These are phyloP conservation scores for Mycena galericulata DNA, from an alignment of 768 basidiomycete genomes.

Conservation along the genomic window DNA sequence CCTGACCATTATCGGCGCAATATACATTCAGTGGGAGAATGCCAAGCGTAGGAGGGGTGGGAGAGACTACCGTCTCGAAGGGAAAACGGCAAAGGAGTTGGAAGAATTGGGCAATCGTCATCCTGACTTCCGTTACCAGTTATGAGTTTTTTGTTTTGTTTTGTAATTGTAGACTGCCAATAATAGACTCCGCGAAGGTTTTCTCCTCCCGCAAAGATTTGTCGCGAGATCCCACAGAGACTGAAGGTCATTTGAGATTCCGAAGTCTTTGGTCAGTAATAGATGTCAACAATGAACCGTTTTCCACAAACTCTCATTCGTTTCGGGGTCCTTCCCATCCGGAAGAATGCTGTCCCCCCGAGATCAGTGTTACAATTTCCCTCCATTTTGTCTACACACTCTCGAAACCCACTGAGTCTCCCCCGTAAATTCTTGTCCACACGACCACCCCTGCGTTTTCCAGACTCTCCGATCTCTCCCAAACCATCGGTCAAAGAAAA, in stretches of 20 bases:
- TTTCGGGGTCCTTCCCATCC: neutral
- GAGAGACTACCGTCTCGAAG: constrained; percentile 54
- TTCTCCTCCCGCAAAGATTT: too few relatives aligned
- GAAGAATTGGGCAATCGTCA: constrained; percentile 58
- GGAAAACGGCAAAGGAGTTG: constrained; percentile 51
- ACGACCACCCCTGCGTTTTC: constrained; percentile 22
- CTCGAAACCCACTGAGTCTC: neutral
- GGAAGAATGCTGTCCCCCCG: constrained; percentile 2
- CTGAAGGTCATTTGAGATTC: too few relatives aligned
- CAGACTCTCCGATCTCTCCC: constrained; percentile 32
- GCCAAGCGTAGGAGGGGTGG: constrained; percentile 55
- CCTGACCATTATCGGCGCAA: constrained; percentile 43
- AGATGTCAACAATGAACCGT: constrained; percentile 19
- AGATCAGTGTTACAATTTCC: neutral
- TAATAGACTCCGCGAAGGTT: too few relatives aligned
- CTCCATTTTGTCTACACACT: neutral
- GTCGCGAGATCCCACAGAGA: too few relatives aligned
- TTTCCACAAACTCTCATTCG: constrained; percentile 11
- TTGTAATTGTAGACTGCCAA: too few relatives aligned
- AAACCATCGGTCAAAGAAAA: constrained; percentile 74
- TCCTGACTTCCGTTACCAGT: constrained; percentile 58
- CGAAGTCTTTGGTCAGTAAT: neutral
- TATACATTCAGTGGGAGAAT: constrained; percentile 58
- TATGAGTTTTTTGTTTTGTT: constrained; percentile 5
- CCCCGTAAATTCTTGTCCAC: constrained; percentile 30